Percentiles rank a stretch among this genome's conserved stretches.
phyloP scores from a whole-genome alignment of 768 basidiomycete species.

The Termitomyces sp. region DNA sequence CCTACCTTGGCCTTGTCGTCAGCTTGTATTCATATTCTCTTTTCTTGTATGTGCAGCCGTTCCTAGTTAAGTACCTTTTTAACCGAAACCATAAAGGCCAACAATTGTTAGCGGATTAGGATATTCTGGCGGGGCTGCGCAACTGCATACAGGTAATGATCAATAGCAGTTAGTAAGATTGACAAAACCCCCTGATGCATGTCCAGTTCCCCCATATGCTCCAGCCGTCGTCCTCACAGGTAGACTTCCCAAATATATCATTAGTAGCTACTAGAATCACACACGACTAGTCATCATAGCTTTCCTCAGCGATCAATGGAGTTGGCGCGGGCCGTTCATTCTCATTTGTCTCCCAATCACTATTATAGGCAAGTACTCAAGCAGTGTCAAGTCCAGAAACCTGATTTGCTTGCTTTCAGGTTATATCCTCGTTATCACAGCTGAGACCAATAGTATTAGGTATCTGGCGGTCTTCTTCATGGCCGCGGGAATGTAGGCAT shows the following conservation, averaged over 20 bases:
- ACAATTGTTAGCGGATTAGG: constrained; percentile 65
- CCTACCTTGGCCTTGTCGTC: constrained; percentile 62
- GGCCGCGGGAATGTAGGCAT: constrained; percentile 47
- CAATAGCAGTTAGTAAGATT: not conserved
- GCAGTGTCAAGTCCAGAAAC: too few species aligned
- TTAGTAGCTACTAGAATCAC: not conserved
- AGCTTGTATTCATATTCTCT: constrained; percentile 64
- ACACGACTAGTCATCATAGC: constrained; percentile 38
- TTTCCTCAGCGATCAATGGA: constrained; percentile 42
- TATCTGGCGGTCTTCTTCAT: constrained; percentile 52
- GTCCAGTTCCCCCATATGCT: constrained; percentile 52
- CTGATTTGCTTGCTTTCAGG: constrained; percentile 22
- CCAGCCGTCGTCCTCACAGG: constrained; percentile 53
- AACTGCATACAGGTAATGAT: constrained; percentile 49
- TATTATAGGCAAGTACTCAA: constrained; percentile 35
- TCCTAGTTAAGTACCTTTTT: not conserved
- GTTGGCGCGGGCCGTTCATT: constrained; percentile 56
- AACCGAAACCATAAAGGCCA: constrained; percentile 34
- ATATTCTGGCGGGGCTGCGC: constrained; percentile 44
- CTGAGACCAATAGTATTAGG: constrained; percentile 38
- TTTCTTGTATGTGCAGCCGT: constrained; percentile 44
- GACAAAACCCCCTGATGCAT: not conserved
- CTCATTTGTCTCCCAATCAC: constrained; percentile 50
- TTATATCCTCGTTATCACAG: constrained; percentile 47
- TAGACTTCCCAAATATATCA: constrained; percentile 11